These are phyloP conservation scores for Camelina hispida DNA, from an alignment of 345 rosid species.

Conservation along the genomic window DNA sequence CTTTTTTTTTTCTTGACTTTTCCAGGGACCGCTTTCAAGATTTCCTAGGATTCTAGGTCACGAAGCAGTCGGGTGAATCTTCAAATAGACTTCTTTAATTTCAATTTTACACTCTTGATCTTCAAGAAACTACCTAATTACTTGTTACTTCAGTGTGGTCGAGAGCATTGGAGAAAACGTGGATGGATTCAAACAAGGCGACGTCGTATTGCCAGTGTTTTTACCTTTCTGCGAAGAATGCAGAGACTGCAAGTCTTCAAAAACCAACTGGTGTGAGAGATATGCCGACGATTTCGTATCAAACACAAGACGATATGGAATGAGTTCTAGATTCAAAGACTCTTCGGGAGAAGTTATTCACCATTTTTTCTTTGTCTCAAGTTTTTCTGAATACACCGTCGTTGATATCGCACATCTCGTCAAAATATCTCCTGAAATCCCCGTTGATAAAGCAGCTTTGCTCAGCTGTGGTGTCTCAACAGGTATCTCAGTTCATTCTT, in stretches of 20 bases:
- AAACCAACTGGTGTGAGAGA: constrained; percentile 56
- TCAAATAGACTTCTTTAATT: background rate
- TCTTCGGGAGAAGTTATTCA: constrained; percentile 56
- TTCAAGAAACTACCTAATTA: constrained; percentile 8
- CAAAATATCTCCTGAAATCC: constrained; percentile 50
- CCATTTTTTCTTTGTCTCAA: constrained; percentile 63
- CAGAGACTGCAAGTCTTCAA: constrained; percentile 57
- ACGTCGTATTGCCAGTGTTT: constrained; percentile 64
- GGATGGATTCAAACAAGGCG: constrained; percentile 61
- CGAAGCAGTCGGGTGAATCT: constrained; percentile 71
- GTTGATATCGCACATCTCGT: constrained; percentile 64
- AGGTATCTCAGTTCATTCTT: constrained; percentile 39
- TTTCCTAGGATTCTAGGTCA: constrained; percentile 78
- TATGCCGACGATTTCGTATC: background rate
- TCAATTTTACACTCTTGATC: background rate
- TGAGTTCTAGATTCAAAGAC: constrained; percentile 56
- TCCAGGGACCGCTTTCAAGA: constrained; percentile 51
- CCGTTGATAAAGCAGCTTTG: constrained; percentile 58
- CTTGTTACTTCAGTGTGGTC: constrained; percentile 51
- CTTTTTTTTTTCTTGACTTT: background rate
- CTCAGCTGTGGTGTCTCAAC: constrained; percentile 72
- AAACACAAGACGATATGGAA: constrained; percentile 60
- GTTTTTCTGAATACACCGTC: constrained; percentile 74
- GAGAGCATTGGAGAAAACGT: constrained; percentile 78
- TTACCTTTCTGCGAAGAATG: constrained; percentile 60